A percentile compares a stretch with the other conserved stretches of the same genome.
Evolutionary conservation across 139 green algal species (phyloP).

Genomic region (Dunaliella sp.): DNA sequence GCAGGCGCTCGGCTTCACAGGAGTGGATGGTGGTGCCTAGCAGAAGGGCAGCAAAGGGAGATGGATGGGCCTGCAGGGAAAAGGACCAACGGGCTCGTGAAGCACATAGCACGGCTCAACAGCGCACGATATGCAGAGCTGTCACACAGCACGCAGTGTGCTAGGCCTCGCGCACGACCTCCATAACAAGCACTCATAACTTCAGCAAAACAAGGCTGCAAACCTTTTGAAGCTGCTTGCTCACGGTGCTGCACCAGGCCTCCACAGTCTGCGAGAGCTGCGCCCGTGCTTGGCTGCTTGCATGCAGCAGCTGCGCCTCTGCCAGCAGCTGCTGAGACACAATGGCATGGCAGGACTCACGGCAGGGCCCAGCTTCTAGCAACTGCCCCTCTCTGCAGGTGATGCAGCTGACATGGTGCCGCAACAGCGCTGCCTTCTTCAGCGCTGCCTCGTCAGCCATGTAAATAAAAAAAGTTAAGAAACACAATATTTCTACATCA

Average conservation of each 20-base stretch:
- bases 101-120: too few species aligned
- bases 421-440: background rate
- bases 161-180: too few species aligned
- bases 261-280: background rate
- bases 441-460: background rate
- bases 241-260: background rate
- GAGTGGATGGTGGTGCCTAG: background rate
- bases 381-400: background rate
- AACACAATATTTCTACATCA: background rate
- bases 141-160: too few species aligned
- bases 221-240: background rate
- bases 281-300: background rate
- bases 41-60: background rate
- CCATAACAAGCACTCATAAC: too few species aligned
- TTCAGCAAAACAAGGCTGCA: background rate
- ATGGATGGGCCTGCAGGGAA: background rate
- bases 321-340: background rate
- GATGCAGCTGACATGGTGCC: background rate
- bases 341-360: background rate
- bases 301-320: background rate
- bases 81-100: too few species aligned
- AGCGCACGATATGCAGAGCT: too few species aligned
- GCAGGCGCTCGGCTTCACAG: background rate
- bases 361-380: background rate
- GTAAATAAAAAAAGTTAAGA: background rate